Conservation (phyloP, 768 basidiomycete genomes). For the Trametes maxima region DNA sequence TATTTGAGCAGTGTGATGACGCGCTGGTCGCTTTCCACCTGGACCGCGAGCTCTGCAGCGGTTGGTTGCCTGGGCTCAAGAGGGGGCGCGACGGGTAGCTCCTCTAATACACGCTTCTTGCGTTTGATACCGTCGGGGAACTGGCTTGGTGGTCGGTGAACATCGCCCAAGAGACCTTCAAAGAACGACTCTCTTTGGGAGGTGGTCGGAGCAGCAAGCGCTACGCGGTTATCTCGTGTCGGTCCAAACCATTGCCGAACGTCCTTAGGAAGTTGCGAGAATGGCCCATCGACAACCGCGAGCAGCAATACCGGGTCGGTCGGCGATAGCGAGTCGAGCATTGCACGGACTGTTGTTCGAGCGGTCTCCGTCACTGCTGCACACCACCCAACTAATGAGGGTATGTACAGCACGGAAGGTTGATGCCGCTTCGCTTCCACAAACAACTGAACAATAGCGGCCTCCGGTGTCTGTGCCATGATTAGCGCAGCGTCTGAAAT, state of each 20-base stretch:
- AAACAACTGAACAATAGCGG: slow-evolving; percentile 92
- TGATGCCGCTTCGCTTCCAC: slow-evolving; percentile 97
- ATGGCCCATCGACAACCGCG: slow-evolving; percentile 81
- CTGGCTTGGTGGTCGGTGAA: slow-evolving; percentile 76
- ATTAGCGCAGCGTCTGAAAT: slow-evolving; percentile 1
- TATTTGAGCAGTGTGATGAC: slow-evolving; percentile 82
- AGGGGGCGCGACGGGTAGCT: slow-evolving; percentile 86
- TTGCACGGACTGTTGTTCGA: slow-evolving; percentile 81
- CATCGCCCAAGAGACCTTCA: slow-evolving; percentile 63
- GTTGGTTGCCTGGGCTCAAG: slow-evolving; percentile 82
- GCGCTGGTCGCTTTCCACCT: slow-evolving; percentile 80
- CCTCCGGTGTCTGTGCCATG: slow-evolving; percentile 72
- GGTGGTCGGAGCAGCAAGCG: slow-evolving; percentile 51
- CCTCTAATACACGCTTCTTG: slow-evolving; percentile 81
- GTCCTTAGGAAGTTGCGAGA: slow-evolving; percentile 72
- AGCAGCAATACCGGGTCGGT: slow-evolving; percentile 93
- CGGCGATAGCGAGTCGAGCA: slow-evolving; percentile 89
- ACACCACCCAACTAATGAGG: slow-evolving; percentile 85
- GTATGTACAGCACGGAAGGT: slow-evolving; percentile 94
- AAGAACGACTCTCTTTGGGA: slow-evolving; percentile 78
- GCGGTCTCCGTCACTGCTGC: slow-evolving; percentile 82
- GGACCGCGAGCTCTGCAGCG: slow-evolving; percentile 77
- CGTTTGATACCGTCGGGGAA: slow-evolving; percentile 90
- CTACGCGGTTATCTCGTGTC: slow-evolving; percentile 72
- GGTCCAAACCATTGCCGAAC: slow-evolving; percentile 92